Evolutionary conservation across 176 grass and related monocot genomes (phyloP).

Genomic region (Zea mays): DNA sequence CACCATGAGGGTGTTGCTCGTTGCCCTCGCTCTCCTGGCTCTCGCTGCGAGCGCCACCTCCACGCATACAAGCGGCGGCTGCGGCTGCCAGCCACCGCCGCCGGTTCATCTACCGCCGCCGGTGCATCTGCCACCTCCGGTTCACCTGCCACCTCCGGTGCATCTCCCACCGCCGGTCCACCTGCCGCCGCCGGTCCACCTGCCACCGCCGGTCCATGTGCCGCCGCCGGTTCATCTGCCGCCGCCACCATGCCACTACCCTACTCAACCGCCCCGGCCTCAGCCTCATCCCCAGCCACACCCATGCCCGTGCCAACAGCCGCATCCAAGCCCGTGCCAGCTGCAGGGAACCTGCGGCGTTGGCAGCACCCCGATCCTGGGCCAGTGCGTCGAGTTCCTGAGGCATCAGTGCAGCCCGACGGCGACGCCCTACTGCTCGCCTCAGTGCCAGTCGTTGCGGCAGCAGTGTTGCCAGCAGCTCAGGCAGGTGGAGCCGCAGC

Average conservation of each 20-base stretch:
- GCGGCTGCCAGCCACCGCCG: not conserved
- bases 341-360: not conserved
- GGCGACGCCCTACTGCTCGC: slow-evolving; percentile 1
- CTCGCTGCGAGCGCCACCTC: not conserved
- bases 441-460: not conserved
- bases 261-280: no score
- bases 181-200: not conserved
- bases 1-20: slow-evolving; percentile 16
- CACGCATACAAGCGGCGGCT: not conserved
- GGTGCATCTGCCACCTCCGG: no score
- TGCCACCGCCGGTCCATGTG: not conserved
- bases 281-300: not conserved
- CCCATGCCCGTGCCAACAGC: not conserved
- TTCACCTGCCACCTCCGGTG: not conserved
- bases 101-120: no score
- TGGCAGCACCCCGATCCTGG: not conserved
- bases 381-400: slow-evolving; percentile 12
- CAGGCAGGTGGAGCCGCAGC: slow-evolving; percentile 18
- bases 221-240: not conserved
- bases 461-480: slow-evolving; percentile 21
- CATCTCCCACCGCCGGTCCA: not conserved
- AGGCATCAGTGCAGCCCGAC: slow-evolving; percentile 22
- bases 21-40: not conserved
- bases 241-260: not conserved
- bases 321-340: not conserved